phyloP scores from a whole-genome alignment of 2,329 filamentous ascomycete genomes.

The Monosporascus sp. region DNA sequence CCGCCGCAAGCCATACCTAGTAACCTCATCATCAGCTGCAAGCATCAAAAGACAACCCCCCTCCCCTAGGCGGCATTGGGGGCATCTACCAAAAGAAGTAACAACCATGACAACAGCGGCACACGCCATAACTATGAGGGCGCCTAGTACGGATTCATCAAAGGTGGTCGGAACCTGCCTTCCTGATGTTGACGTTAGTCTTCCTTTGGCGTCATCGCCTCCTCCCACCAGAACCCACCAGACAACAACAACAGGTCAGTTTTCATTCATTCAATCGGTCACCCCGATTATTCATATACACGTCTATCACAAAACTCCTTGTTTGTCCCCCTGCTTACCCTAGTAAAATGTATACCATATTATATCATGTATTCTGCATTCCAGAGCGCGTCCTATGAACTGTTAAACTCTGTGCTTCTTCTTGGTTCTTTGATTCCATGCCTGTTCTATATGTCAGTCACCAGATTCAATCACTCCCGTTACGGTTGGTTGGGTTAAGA shows the following conservation, averaged over 20 bases:
- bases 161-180: background rate
- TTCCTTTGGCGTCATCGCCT: background rate
- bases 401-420: background rate
- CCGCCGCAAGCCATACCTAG: background rate
- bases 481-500: no score
- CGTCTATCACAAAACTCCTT: background rate
- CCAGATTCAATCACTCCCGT: no score
- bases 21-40: background rate
- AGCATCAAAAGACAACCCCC: no score
- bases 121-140: background rate
- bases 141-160: background rate
- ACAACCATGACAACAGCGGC: background rate
- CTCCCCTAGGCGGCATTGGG: no score
- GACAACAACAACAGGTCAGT: background rate
- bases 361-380: no score
- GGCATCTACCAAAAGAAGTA: background rate
- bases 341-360: no score
- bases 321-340: background rate
- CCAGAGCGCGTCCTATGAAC: background rate
- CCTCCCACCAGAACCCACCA: background rate
- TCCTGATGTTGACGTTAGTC: no score
- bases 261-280: background rate
- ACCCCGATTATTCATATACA: background rate
- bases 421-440: no score
- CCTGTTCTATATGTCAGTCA: no score